Evolutionary conservation across 2,329 filamentous ascomycete genomes (phyloP).

Genomic region (Ampelomyces quisqualis): DNA sequence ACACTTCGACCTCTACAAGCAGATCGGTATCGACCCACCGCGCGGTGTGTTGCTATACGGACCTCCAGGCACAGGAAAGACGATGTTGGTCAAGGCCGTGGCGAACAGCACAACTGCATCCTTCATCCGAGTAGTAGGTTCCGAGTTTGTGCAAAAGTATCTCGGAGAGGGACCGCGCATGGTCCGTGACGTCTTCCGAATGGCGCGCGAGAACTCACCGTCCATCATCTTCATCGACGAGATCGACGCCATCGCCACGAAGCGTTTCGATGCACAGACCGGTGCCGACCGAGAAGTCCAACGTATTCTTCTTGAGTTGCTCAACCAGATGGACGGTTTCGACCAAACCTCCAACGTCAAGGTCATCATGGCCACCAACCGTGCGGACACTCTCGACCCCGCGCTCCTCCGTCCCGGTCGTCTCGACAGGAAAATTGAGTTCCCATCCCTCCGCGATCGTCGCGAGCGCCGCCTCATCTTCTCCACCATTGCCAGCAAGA

Average conservation of each 20-base stretch:
- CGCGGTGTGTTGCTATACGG: slow-evolving; percentile 95
- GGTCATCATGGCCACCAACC: slow-evolving; percentile 99
- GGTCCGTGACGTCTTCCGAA: slow-evolving; percentile 98
- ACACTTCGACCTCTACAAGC: slow-evolving; percentile 97
- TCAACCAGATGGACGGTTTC: slow-evolving; percentile 99
- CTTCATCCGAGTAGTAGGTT: slow-evolving; percentile 97
- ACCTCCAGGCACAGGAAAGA: slow-evolving; percentile 93
- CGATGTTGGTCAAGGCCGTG: slow-evolving; percentile 96
- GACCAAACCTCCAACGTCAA: slow-evolving; percentile 99
- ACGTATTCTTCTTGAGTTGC: slow-evolving; percentile 92
- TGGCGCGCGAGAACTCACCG: slow-evolving; percentile 97
- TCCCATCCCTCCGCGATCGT: slow-evolving; percentile 90
- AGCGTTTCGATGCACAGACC: slow-evolving; percentile 98
- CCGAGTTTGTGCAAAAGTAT: slow-evolving; percentile 99
- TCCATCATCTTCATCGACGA: slow-evolving; percentile 99
- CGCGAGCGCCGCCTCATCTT: slow-evolving; percentile 96
- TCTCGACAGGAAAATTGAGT: slow-evolving; percentile 97
- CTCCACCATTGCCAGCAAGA: slow-evolving; percentile 92
- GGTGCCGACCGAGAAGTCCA: slow-evolving; percentile 97
- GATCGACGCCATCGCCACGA: slow-evolving; percentile 97
- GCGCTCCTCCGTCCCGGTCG: slow-evolving; percentile 91
- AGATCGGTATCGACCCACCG: slow-evolving; percentile 98
- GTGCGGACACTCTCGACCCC: slow-evolving; percentile 93
- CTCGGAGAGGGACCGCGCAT: slow-evolving; percentile 96
- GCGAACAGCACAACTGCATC: slow-evolving; percentile 97